Conservation (phyloP, 2,329 filamentous ascomycete species). For the Cryphonectria nitschkei region DNA sequence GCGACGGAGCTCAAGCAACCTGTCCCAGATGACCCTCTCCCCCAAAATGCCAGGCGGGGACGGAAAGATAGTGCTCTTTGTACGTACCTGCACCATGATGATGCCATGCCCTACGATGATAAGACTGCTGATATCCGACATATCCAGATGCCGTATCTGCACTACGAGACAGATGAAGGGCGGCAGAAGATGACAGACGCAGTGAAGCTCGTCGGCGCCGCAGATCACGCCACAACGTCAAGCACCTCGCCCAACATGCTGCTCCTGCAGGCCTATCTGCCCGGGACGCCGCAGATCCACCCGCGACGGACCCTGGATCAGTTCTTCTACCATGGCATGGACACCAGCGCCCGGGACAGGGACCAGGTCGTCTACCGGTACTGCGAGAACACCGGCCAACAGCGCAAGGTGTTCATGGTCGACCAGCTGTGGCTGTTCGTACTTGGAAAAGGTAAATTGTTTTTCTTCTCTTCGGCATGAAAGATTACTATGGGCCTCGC, state of each 20-base stretch:
- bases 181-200: slow-evolving; percentile 61
- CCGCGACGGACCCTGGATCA: slow-evolving; percentile 67
- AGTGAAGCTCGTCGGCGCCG: slow-evolving; percentile 39
- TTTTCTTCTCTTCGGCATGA: too few species aligned
- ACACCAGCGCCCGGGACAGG: slow-evolving; percentile 61
- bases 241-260: slow-evolving; percentile 45
- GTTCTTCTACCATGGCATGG: slow-evolving; percentile 67
- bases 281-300: slow-evolving; percentile 53
- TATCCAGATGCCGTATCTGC: slow-evolving; percentile 64
- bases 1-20: slow-evolving; percentile 30
- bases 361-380: slow-evolving; percentile 70
- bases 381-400: slow-evolving; percentile 40
- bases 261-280: slow-evolving; percentile 52
- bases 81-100: background rate
- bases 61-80: slow-evolving; percentile 38
- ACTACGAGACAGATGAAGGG: slow-evolving; percentile 63
- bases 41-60: slow-evolving; percentile 30
- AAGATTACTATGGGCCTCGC: background rate
- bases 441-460: slow-evolving; percentile 45
- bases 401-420: slow-evolving; percentile 68
- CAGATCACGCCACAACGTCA: slow-evolving; percentile 37
- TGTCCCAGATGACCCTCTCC: slow-evolving; percentile 31
- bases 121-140: slow-evolving; percentile 30
- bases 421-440: slow-evolving; percentile 72
- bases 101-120: too few species aligned